These are phyloP conservation scores for Aspergillus steynii DNA, from an alignment of 495 filamentous ascomycete genomes.

Conservation along the genomic window DNA sequence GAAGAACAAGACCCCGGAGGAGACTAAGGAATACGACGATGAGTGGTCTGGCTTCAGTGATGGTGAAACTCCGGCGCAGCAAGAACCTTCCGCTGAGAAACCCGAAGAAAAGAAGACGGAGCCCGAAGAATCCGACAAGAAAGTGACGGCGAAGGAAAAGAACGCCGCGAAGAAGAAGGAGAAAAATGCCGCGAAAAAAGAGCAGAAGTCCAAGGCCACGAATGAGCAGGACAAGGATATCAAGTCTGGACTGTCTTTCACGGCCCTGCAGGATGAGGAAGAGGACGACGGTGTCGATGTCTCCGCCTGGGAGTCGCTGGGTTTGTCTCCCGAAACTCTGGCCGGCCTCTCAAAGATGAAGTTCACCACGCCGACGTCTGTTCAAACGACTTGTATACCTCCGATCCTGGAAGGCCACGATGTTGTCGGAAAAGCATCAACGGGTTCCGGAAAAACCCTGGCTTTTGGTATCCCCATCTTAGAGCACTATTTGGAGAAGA, in stretches of 20 bases:
- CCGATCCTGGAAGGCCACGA: conserved; percentile 83
- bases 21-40: conserved; percentile 37
- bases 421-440: conserved; percentile 92
- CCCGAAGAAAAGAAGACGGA: conserved; percentile 24
- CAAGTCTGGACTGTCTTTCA: conserved; percentile 39
- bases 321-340: conserved; percentile 67
- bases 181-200: conserved; percentile 31
- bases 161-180: conserved; percentile 36
- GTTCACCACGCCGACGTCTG: conserved; percentile 76
- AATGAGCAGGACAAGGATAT: conserved; percentile 25
- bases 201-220: conserved; percentile 32
- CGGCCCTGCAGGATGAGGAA: conserved; percentile 40
- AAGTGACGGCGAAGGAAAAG: conserved; percentile 32
- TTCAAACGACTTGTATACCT: conserved; percentile 77
- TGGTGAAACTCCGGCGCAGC: conserved; percentile 32
- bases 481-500: conserved; percentile 45
- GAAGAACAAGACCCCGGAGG: conserved; percentile 23
- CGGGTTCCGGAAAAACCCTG: conserved; percentile 94
- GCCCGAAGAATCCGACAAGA: conserved; percentile 20
- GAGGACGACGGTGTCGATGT: conserved; percentile 52
- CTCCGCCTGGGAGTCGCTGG: conserved; percentile 73
- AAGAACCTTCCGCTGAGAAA: conserved; percentile 19
- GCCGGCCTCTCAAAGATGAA: conserved; percentile 73
- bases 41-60: conserved; percentile 60
- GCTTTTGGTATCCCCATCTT: conserved; percentile 73